Percentiles rank a stretch among this genome's conserved stretches.
phyloP scores from a whole-genome alignment of 768 basidiomycete species.

The Tulasnella sp. region DNA sequence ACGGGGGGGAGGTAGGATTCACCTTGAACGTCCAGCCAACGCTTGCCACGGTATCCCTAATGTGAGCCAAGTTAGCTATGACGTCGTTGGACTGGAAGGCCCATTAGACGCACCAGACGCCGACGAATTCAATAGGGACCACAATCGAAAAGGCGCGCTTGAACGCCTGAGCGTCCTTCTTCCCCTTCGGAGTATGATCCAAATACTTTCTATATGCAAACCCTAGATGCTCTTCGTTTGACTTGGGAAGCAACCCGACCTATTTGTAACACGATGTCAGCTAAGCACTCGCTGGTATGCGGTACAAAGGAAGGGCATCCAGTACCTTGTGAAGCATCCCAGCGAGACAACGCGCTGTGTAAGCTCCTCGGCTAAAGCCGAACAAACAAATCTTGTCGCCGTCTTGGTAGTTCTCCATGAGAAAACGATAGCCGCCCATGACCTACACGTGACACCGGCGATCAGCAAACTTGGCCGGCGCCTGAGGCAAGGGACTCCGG shows the following conservation, averaged over 20 bases:
- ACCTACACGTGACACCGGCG: constrained; percentile 1
- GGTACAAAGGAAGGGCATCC: not conserved
- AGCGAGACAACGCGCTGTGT: constrained; percentile 28
- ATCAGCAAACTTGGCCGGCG: not conserved
- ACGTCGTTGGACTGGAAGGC: no score
- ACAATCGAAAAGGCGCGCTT: constrained; percentile 30
- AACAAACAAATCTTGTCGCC: constrained; percentile 27
- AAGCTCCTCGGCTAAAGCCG: constrained; percentile 29
- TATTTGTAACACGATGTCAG: not conserved
- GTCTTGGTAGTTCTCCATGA: constrained; percentile 22
- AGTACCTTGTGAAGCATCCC: constrained; percentile 28
- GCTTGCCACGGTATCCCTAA: constrained; percentile 31
- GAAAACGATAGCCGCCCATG: constrained; percentile 25
- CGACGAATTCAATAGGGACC: constrained; percentile 31
- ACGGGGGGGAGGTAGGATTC: not conserved
- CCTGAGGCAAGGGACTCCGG: not conserved
- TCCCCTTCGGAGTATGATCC: constrained; percentile 5
- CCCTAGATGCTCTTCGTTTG: constrained; percentile 15
- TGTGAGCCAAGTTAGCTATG: not conserved
- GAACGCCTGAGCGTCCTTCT: constrained; percentile 28
- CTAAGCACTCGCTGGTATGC: not conserved
- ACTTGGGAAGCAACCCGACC: constrained; percentile 22
- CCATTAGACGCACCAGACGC: constrained; percentile 27
- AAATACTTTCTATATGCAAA: constrained; percentile 22
- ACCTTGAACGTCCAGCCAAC: constrained; percentile 27